Base-by-base conservation (phyloP, 148 eudicot species). In the Camellia japonica region DNA sequence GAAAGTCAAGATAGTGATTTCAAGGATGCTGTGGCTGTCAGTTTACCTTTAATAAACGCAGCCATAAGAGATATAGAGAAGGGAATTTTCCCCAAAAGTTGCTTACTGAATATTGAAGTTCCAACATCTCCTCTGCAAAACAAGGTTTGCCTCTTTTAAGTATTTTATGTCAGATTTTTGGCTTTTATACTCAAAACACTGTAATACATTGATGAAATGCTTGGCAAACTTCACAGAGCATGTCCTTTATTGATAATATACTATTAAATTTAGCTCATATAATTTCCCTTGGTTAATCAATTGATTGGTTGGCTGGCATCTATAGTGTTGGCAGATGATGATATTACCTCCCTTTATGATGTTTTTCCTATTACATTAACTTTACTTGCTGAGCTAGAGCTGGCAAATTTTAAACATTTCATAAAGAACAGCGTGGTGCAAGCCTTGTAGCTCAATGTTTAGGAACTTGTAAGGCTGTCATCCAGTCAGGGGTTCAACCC, bases 11-110 rank as follows among this genome's bases (percentile, higher is more conserved):
- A 91, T 81, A 87, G 85, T 82, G 88, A 92, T 84, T 88, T 94
- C 84, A 94, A 90, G 84, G 96, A 94, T 82, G 98, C 99, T 11
- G 94, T 91, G 62, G 80, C 85, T 75, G 89, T 93, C 75, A 92
- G 94, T 76, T 70, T 97, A 43, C 98, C 95, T 30, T 61, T 97
- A 54, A 86, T 97, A 75, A 88, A 85, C 52, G 87, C 97, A 82
- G 94, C 91, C 18, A 79, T 84, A 46, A 90, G 89, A 86, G 98
- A 94, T 81, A 85, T 89, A 64, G 93, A 88, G 86, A 91, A 88
- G 47, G 97, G 92, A 14, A 68, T 70, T 72, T 97, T 91, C 80
- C 99, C 91, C 10, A 86, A 89, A 84, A 82, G 84, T 65, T 94
- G 95, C 73, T 92, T 85, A 20, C 79, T 94, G 55, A 87, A 87